Conservation (phyloP, 2,329 filamentous ascomycete species). For the Venturia effusa region DNA sequence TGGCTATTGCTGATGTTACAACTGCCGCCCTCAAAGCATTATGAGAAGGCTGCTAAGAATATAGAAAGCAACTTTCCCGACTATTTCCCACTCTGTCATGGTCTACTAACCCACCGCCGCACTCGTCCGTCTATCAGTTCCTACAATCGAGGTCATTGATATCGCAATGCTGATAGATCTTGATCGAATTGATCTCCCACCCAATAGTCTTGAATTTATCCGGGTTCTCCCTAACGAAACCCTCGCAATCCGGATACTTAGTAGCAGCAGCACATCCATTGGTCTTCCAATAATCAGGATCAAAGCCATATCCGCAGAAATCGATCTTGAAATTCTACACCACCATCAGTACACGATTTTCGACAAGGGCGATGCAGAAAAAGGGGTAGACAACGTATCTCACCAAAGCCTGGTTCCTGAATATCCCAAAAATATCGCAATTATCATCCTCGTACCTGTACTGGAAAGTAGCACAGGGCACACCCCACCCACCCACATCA, state of each 20-base stretch:
- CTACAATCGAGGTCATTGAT: background rate
- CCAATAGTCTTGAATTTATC: background rate
- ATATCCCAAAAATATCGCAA: background rate
- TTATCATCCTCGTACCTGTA: background rate
- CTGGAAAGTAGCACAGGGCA: background rate
- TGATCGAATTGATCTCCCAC: background rate
- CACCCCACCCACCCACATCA: background rate
- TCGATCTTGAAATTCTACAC: background rate
- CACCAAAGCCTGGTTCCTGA: background rate
- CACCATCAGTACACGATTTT: background rate
- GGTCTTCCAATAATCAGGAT: background rate
- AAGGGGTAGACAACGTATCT: background rate
- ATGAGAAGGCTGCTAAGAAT: background rate
- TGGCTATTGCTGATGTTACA: constrained; percentile 23
- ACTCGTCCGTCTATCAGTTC: background rate
- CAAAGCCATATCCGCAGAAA: background rate
- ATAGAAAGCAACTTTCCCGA: no score
- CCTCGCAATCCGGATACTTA: background rate
- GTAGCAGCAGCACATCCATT: background rate
- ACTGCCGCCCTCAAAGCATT: background rate
- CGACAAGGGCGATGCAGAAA: background rate
- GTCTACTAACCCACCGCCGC: background rate
- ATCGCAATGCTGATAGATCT: background rate
- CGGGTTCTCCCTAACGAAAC: background rate
- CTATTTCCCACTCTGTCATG: no score